Conservation (phyloP, 83 land plant species). For the Diphasiastrum complanatum region DNA sequence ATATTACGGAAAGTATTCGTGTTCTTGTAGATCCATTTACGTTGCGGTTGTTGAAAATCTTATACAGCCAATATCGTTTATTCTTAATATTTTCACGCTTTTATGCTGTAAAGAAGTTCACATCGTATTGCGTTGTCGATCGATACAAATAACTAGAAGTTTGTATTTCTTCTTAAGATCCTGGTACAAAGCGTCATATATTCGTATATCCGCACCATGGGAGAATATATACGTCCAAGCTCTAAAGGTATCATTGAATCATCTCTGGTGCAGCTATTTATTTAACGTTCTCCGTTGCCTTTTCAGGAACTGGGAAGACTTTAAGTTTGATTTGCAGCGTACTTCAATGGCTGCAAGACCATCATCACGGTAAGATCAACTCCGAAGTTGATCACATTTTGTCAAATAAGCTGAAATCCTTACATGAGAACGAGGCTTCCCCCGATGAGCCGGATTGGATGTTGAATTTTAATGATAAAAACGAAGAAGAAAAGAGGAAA, state of each 20-base stretch:
- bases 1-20: no score
- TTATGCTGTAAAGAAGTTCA: not conserved
- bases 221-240: not conserved
- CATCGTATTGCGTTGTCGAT: no score
- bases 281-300: not conserved
- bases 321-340: slow-evolving; percentile 90
- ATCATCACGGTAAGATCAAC: slow-evolving; percentile 3
- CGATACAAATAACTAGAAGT: no score
- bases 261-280: not conserved
- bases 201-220: not conserved
- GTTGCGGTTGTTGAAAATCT: no score
- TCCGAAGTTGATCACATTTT: not conserved
- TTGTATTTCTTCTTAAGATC: not conserved
- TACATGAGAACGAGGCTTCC: not conserved
- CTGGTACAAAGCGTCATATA: not conserved
- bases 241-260: not conserved
- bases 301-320: slow-evolving; percentile 90
- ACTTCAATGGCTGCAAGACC: slow-evolving; percentile 82
- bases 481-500: slow-evolving; percentile 31
- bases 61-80: no score
- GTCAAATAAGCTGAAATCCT: slow-evolving; percentile 14
- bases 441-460: slow-evolving; percentile 84
- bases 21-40: no score
- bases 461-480: slow-evolving; percentile 47
- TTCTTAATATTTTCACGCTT: not conserved